phyloP scores from a whole-genome alignment of 2,329 filamentous ascomycete species.

The Scorias spongiosa region DNA sequence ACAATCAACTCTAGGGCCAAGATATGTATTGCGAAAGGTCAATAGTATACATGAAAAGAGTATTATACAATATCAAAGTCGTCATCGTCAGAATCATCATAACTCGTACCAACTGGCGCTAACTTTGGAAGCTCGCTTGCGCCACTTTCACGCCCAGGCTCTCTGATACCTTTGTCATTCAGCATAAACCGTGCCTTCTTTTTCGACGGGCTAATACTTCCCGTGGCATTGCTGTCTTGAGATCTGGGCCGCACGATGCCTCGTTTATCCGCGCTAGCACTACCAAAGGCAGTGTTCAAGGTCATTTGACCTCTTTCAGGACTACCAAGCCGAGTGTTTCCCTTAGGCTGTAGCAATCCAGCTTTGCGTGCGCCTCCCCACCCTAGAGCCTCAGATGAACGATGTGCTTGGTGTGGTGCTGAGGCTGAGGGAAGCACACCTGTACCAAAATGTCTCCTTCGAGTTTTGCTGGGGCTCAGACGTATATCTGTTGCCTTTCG shows the following conservation, averaged over 20 bases:
- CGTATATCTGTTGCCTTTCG: constrained; percentile 28
- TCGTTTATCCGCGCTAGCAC: neutral
- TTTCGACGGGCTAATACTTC: constrained; percentile 26
- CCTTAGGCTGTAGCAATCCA: constrained; percentile 23
- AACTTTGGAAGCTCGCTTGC: constrained; percentile 17
- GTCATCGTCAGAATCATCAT: constrained; percentile 29
- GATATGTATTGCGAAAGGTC: too few relatives aligned
- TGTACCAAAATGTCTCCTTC: constrained; percentile 19
- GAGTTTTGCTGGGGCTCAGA: constrained; percentile 29
- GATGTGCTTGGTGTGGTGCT: constrained; percentile 14
- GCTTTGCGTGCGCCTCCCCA: constrained; percentile 32
- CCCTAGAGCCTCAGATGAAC: constrained; percentile 25
- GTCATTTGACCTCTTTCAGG: constrained; percentile 19
- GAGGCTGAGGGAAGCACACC: constrained; percentile 15
- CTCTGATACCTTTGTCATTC: constrained; percentile 33
- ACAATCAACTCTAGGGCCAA: too few relatives aligned
- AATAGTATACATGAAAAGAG: too few relatives aligned
- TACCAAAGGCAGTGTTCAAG: constrained; percentile 8
- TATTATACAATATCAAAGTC: constrained; percentile 33
- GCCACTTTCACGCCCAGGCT: constrained; percentile 33
- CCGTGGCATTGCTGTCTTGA: constrained; percentile 9
- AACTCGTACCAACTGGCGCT: neutral
- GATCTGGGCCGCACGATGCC: constrained; percentile 6
- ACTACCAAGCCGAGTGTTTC: constrained; percentile 6
- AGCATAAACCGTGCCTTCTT: constrained; percentile 34